Evolutionary conservation across 2,329 filamentous ascomycete genomes (phyloP).

Genomic region (Byssochlamys sp.): DNA sequence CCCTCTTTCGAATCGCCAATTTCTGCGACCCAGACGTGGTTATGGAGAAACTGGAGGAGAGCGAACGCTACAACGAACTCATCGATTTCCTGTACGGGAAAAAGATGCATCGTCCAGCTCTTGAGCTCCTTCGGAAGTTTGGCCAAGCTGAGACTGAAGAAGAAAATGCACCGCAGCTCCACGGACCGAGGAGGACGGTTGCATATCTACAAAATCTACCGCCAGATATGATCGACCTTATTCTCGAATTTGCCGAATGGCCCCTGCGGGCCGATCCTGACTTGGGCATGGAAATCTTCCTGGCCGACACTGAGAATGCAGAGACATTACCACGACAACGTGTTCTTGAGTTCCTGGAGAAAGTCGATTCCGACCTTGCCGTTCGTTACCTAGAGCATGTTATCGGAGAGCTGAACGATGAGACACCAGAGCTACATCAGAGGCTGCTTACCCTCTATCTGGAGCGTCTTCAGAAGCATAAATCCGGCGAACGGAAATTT

Average conservation of each 20-base stretch:
- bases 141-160: constrained; percentile 47
- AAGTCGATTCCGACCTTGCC: constrained; percentile 61
- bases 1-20: constrained; percentile 89
- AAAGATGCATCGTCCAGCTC: constrained; percentile 75
- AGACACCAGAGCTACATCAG: constrained; percentile 79
- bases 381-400: constrained; percentile 82
- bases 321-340: constrained; percentile 72
- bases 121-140: constrained; percentile 73
- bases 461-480: constrained; percentile 38
- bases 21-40: constrained; percentile 95
- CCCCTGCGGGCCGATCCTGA: constrained; percentile 62
- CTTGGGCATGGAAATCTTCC: constrained; percentile 82
- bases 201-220: constrained; percentile 83
- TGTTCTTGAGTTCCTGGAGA: constrained; percentile 64
- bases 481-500: constrained; percentile 28
- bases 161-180: constrained; percentile 46
- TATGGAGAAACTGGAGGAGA: constrained; percentile 81
- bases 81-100: constrained; percentile 98
- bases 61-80: constrained; percentile 78
- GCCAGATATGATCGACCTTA: constrained; percentile 77
- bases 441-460: constrained; percentile 65
- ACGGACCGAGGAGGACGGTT: constrained; percentile 74
- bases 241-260: constrained; percentile 87
- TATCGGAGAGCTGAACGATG: constrained; percentile 74
- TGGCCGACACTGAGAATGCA: constrained; percentile 87